Conservation (phyloP, 257 asterid species). For the Solanum sparsipilum region DNA sequence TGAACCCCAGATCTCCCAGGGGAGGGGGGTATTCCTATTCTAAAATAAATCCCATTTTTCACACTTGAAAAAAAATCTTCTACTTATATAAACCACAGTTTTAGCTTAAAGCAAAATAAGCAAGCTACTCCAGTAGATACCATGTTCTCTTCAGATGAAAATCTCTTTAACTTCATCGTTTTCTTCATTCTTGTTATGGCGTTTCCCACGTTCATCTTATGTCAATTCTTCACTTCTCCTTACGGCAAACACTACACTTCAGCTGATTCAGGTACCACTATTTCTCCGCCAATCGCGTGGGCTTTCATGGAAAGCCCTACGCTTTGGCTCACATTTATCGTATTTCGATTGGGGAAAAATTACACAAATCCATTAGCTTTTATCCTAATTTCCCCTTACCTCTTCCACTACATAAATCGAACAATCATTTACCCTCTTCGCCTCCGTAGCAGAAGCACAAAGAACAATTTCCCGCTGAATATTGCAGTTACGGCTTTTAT, state of each 20-base stretch:
- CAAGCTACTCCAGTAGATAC: neutral
- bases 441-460: neutral
- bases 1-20: too few species aligned
- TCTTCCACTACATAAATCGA: slow-evolving; percentile 60
- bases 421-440: slow-evolving; percentile 45
- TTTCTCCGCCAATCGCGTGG: slow-evolving; percentile 60
- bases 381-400: slow-evolving; percentile 36
- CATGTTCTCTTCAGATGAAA: slow-evolving; percentile 27
- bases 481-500: slow-evolving; percentile 29
- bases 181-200: slow-evolving; percentile 19
- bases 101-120: too few species aligned
- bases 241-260: slow-evolving; percentile 52
- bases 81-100: neutral
- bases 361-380: slow-evolving; percentile 20
- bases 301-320: slow-evolving; percentile 66
- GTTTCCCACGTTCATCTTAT: slow-evolving; percentile 37
- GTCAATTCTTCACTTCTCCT: slow-evolving; percentile 45
- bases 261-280: slow-evolving; percentile 42
- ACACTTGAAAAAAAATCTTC: neutral
- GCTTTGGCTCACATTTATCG: slow-evolving; percentile 47
- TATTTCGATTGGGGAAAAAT: slow-evolving; percentile 49
- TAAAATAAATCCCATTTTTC: neutral
- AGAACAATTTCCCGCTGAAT: slow-evolving; percentile 20
- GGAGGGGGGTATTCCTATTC: too few species aligned
- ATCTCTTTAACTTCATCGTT: slow-evolving; percentile 21